Base-by-base conservation (phyloP, 805 yeast genomes). In the Candida pini region DNA sequence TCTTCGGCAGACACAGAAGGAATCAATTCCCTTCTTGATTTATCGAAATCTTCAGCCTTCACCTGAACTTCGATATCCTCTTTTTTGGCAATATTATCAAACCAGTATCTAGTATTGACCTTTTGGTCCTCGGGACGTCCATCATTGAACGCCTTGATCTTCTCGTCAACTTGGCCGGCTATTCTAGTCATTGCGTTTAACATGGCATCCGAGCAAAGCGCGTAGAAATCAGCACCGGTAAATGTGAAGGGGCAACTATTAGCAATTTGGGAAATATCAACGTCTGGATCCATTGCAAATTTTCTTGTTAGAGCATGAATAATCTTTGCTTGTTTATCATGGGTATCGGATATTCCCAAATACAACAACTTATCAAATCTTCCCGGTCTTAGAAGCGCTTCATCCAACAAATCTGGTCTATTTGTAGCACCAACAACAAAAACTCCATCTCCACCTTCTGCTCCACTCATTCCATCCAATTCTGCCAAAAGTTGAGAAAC, bases 341-440 rank as follows among this genome's bases (percentile, higher is more conserved):
- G 78, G 0, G 96, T 85, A 49, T 90, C 97, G 1, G 95, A 75
- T 16, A 92, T 86, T 6, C 98, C 98, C 36, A 92, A 65, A 51
- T 92, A 92, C 32, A 92, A 66, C 89, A 92, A 77, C 59, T 89
- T 92, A 58, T 92, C 98, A 54, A 92, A 92, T 54, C 98, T 71
- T 3, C 96, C 96, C 0, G 96, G 96, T 54, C 98, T 73, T 38
- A 92, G 63, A 31, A 92, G 66, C 0, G 97, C 97, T 55, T 90
- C 97, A 54, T 92, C 98, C 28, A 92, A 66, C 43, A 92, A 64
- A 63, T 92, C 98, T 0, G 98, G 98, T 49, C 98, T 71, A 51
- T 92, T 92, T 0, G 98, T 92, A 4, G 98, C 98, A n/a, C 98
- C 98, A 28, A 92, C 95, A 5, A 90, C 97, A 57, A 92, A 92